Percentiles rank a stretch among this genome's conserved stretches.
Conservation (phyloP, 768 basidiomycete species). For the Pisolithus microcarpus region DNA sequence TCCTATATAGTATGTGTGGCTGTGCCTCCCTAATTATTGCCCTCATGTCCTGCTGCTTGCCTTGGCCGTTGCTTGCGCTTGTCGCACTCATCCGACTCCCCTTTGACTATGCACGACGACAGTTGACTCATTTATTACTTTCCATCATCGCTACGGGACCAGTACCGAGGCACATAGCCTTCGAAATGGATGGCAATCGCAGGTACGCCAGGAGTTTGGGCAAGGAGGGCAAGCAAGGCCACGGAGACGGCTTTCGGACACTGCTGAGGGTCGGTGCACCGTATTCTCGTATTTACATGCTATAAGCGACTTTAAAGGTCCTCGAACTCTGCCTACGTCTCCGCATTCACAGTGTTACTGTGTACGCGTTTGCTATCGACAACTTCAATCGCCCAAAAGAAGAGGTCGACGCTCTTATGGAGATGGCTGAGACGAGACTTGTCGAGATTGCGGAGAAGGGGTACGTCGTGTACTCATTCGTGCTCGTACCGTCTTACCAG, state of each 20-base stretch:
- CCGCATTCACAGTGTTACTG: conserved; percentile 76
- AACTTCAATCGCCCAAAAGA: conserved; percentile 86
- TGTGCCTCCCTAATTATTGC: no score
- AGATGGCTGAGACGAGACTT: conserved; percentile 70
- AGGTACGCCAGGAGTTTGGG: conserved; percentile 73
- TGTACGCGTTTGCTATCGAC: conserved; percentile 98
- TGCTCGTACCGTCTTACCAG: neutral
- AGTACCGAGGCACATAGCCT: conserved; percentile 83
- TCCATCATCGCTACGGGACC: conserved; percentile 73
- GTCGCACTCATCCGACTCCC: conserved; percentile 7
- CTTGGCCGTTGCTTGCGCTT: conserved; percentile 2
- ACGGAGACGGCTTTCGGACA: conserved; percentile 76
- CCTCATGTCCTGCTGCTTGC: neutral
- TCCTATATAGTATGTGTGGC: conserved; percentile 11
- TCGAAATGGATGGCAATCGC: conserved; percentile 97
- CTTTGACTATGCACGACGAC: conserved; percentile 14
- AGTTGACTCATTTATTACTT: conserved; percentile 42
- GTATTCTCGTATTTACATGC: no score
- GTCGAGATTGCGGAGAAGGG: conserved; percentile 74
- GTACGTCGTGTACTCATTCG: conserved; percentile 38
- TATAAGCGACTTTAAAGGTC: conserved; percentile 39
- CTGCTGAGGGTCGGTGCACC: conserved; percentile 52
- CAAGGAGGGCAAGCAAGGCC: conserved; percentile 67
- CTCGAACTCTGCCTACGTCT: conserved; percentile 80
- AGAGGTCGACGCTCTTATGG: conserved; percentile 86